Percentiles rank a stretch among this genome's conserved stretches.
Evolutionary conservation across 208 protist genomes (phyloP).

Genomic region (Entamoeba histolytica): DNA sequence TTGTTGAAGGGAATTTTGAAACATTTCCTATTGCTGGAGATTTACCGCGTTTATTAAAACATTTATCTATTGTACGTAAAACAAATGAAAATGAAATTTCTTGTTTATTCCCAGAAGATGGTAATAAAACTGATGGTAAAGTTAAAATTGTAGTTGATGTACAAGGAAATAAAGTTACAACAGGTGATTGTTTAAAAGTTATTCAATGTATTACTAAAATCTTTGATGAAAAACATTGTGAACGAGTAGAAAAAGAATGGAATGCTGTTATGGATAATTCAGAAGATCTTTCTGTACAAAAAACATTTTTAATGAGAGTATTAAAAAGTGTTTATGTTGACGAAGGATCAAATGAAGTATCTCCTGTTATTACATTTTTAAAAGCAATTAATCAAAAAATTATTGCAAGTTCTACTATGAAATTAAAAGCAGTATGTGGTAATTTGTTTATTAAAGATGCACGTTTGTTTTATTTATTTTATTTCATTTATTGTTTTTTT

Average conservation of each 20-base stretch:
- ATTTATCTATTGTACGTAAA: neutral
- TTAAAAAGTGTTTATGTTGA: neutral
- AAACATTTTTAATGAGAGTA: neutral
- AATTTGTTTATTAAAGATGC: neutral
- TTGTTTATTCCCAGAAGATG: neutral
- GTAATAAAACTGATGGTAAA: neutral
- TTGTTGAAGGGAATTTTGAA: neutral
- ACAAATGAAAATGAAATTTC: neutral
- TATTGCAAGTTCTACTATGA: neutral
- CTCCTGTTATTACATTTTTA: neutral
- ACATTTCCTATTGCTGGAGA: neutral
- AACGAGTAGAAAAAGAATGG: neutral
- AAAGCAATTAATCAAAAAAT: neutral
- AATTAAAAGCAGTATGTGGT: neutral
- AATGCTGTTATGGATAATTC: neutral
- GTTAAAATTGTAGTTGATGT: neutral
- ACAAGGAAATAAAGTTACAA: neutral
- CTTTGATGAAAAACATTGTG: neutral
- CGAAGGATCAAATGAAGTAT: neutral
- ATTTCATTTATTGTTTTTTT: too few species aligned
- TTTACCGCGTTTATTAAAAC: neutral
- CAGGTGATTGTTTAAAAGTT: neutral
- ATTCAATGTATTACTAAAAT: neutral
- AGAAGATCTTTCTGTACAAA: neutral
- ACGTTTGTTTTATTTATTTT: neutral